Percentiles rank a stretch among this genome's conserved stretches.
phyloP scores from a whole-genome alignment of 2,329 filamentous ascomycete species.

The Fusarium nurragi region DNA sequence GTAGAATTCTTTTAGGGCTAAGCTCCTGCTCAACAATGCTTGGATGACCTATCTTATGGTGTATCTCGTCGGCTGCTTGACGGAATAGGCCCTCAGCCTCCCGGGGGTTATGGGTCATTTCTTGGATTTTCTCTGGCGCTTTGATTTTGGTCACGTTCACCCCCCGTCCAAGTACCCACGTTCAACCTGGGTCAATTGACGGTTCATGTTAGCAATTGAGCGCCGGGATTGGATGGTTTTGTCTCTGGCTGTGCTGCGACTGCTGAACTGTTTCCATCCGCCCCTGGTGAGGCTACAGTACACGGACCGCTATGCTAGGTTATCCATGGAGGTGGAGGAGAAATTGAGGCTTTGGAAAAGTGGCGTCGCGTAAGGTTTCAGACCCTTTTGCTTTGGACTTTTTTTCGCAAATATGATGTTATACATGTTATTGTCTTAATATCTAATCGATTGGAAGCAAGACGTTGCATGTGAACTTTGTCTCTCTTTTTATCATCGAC shows the following conservation, averaged over 20 bases:
- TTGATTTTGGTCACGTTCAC: slow-evolving; percentile 21
- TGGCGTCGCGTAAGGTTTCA: slow-evolving; percentile 33
- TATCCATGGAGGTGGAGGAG: slow-evolving; percentile 11
- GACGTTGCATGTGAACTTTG: neutral
- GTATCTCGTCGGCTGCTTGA: slow-evolving; percentile 30
- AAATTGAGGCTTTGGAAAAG: neutral
- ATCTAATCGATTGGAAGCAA: neutral
- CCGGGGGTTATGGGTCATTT: slow-evolving; percentile 25
- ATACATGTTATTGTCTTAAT: neutral
- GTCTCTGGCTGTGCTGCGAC: neutral
- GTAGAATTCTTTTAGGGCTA: neutral
- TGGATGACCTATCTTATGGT: neutral
- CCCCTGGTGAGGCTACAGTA: neutral
- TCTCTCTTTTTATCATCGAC: neutral
- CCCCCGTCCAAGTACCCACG: neutral
- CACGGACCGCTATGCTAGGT: neutral
- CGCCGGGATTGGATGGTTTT: slow-evolving; percentile 33
- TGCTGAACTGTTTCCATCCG: slow-evolving; percentile 6
- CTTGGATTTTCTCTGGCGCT: neutral
- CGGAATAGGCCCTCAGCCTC: slow-evolving; percentile 6
- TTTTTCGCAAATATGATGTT: slow-evolving; percentile 3
- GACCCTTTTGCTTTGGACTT: slow-evolving; percentile 6
- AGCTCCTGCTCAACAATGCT: no score
- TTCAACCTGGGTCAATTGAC: slow-evolving; percentile 4
- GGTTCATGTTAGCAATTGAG: slow-evolving; percentile 33